phyloP scores from a whole-genome alignment of 176 grass and related monocot genomes.

The Pontederia crassipes region DNA sequence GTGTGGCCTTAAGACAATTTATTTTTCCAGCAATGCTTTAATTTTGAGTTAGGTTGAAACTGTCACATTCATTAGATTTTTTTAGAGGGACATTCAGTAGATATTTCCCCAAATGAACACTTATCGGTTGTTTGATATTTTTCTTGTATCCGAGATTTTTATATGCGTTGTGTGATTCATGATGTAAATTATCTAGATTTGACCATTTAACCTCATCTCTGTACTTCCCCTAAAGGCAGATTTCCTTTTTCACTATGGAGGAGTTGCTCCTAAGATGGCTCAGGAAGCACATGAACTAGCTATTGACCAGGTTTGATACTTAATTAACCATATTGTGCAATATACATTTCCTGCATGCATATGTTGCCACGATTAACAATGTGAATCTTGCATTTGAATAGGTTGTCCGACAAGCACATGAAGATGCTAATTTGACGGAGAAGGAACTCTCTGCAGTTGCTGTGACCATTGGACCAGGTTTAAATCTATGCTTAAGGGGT shows the following conservation, averaged over 20 bases:
- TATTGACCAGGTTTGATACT: constrained; percentile 63
- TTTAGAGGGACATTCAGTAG: too few relatives aligned
- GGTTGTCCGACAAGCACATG: constrained; percentile 75
- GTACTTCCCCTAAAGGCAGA: constrained; percentile 45
- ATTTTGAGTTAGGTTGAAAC: too few relatives aligned
- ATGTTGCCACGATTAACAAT: constrained; percentile 1
- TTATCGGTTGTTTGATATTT: too few relatives aligned
- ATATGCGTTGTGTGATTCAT: neutral
- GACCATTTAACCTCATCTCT: neutral
- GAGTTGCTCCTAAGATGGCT: constrained; percentile 84
- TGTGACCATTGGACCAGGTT: constrained; percentile 85
- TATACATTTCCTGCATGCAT: neutral
- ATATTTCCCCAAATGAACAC: too few relatives aligned
- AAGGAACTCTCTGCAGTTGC: constrained; percentile 77
- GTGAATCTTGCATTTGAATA: constrained; percentile 20
- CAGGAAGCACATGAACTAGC: constrained; percentile 81
- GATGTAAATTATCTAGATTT: constrained; percentile 7
- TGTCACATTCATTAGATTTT: too few relatives aligned
- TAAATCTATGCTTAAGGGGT: constrained; percentile 91
- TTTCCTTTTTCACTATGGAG: constrained; percentile 75
- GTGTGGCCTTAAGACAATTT: too few relatives aligned
- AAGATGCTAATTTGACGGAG: constrained; percentile 54
- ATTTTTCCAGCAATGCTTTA: too few relatives aligned
- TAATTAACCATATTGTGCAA: constrained; percentile 6
- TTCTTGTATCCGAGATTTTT: too few relatives aligned